Percentiles rank a stretch among this genome's conserved stretches.
phyloP scores from a whole-genome alignment of 495 filamentous ascomycete genomes.

The Penicillium longicatenatum region DNA sequence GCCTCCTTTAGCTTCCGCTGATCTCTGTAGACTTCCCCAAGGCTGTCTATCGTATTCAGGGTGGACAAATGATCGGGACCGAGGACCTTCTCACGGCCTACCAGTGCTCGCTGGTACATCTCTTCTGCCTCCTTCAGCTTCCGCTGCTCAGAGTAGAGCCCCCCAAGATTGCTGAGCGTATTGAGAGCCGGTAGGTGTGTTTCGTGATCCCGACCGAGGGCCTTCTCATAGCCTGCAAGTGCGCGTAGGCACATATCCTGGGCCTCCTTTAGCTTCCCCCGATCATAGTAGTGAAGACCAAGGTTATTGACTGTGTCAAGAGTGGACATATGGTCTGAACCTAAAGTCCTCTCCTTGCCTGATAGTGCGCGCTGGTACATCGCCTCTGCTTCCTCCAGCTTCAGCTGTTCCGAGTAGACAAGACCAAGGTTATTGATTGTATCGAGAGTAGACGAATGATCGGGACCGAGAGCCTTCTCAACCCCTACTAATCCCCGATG shows the following conservation, averaged over 20 bases:
- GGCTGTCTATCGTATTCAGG: constrained; percentile 34
- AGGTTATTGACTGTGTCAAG: neutral
- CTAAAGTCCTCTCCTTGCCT: neutral
- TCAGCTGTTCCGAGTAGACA: neutral
- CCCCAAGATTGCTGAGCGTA: too few species aligned
- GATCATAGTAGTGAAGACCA: too few species aligned
- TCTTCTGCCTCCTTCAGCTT: constrained; percentile 23
- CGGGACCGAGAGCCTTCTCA: neutral
- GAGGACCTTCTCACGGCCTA: constrained; percentile 34
- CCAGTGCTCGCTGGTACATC: constrained; percentile 29
- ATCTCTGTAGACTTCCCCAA: constrained; percentile 19
- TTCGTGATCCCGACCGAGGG: too few species aligned
- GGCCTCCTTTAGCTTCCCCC: too few species aligned
- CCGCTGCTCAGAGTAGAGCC: constrained; percentile 20
- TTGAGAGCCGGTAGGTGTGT: too few species aligned
- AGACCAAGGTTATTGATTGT: neutral
- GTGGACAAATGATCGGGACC: constrained; percentile 30
- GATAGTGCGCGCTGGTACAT: neutral
- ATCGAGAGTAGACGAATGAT: neutral
- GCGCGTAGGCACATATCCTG: too few species aligned
- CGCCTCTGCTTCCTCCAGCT: neutral
- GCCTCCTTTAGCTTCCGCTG: constrained; percentile 21
- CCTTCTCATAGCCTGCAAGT: too few species aligned
- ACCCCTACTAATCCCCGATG: neutral
- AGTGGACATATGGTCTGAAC: neutral